These are phyloP conservation scores for Xylaria sp. DNA, from an alignment of 2,329 filamentous ascomycete species.

Conservation along the genomic window DNA sequence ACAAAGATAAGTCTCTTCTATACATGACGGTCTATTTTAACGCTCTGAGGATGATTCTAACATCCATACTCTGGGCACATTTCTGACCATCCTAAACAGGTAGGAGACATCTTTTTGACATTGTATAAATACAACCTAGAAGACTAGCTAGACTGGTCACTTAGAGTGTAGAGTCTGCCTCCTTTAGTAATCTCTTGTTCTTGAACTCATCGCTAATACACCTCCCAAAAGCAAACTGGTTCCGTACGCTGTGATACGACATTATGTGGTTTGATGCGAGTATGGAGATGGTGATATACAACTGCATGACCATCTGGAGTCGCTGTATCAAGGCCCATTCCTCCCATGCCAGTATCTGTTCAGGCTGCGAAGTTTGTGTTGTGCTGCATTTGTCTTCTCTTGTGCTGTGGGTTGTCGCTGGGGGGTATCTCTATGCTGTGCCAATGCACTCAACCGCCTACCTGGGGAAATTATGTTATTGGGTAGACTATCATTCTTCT, in stretches of 20 bases:
- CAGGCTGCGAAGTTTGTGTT: slow-evolving; percentile 1
- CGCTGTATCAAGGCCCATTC: background rate
- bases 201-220: background rate
- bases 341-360: slow-evolving; percentile 11
- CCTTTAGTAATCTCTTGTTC: background rate
- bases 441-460: slow-evolving; percentile 22
- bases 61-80: background rate
- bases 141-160: background rate
- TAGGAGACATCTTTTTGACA: background rate
- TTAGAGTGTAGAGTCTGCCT: background rate
- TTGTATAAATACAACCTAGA: background rate
- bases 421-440: slow-evolving; percentile 29
- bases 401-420: slow-evolving; percentile 11
- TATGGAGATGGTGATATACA: slow-evolving; percentile 4
- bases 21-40: background rate
- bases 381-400: background rate
- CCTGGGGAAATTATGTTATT: slow-evolving; percentile 5
- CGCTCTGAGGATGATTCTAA: background rate
- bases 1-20: background rate
- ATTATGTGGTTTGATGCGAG: slow-evolving; percentile 8
- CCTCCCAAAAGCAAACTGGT: background rate
- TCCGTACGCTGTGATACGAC: slow-evolving; percentile 3
- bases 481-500: slow-evolving; percentile 3
- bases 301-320: slow-evolving; percentile 7
- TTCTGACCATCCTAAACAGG: background rate